Evolutionary conservation across 208 protist species (phyloP).

Genomic region (Phytomonas sp.): DNA sequence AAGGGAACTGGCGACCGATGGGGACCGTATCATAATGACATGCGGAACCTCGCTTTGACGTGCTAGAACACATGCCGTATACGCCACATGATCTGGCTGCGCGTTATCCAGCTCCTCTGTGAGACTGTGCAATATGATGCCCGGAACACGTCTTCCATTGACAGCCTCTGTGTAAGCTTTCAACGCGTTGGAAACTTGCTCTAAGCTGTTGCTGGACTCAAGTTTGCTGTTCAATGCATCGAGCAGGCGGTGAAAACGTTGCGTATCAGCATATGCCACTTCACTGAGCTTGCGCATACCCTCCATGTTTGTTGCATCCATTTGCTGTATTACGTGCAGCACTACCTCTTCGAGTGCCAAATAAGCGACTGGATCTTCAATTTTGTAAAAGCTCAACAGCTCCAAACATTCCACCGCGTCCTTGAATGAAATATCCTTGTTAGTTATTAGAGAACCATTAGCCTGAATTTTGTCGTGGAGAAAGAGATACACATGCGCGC

Average conservation of each 20-base stretch:
- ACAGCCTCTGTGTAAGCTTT: neutral
- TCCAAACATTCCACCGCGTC: constrained; percentile 12
- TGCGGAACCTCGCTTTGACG: neutral
- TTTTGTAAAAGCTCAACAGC: constrained; percentile 10
- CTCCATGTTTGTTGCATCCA: neutral
- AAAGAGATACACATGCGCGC: neutral
- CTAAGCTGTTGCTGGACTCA: neutral
- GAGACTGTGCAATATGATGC: neutral
- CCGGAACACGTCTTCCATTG: neutral
- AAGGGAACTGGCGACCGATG: neutral
- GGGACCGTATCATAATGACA: neutral
- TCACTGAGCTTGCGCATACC: constrained; percentile 6
- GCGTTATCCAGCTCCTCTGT: neutral
- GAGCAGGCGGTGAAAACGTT: constrained; percentile 3
- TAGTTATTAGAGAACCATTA: neutral
- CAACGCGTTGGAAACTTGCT: neutral
- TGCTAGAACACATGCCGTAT: neutral
- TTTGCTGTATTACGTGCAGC: neutral
- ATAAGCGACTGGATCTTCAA: constrained; percentile 18
- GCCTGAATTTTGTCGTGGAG: neutral
- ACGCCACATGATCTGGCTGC: neutral
- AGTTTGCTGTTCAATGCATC: neutral
- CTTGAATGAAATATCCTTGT: neutral
- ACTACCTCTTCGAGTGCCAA: constrained; percentile 14
- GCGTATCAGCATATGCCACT: constrained; percentile 17